Percentiles rank a stretch among this genome's conserved stretches.
These are phyloP conservation scores for Candida sakaeoensis DNA, from an alignment of 805 yeast genomes.

Conservation along the genomic window DNA sequence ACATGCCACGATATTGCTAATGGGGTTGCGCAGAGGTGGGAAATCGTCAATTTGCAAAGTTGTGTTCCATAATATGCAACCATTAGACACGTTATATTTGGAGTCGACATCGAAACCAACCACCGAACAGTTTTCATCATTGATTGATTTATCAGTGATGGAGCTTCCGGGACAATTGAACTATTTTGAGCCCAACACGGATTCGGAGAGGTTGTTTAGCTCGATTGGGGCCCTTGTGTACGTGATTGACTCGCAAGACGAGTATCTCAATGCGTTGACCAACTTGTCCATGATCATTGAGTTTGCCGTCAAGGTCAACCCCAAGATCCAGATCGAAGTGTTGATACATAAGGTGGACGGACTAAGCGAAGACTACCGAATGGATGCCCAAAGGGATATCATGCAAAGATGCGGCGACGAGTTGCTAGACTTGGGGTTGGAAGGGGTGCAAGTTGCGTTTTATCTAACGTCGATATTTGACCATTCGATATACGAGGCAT, in stretches of 20 bases:
- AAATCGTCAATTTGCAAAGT: constrained; percentile 95
- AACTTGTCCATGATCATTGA: constrained; percentile 85
- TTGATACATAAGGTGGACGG: constrained; percentile 96
- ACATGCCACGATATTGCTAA: constrained; percentile 76
- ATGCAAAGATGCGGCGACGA: constrained; percentile 96
- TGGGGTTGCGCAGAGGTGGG: constrained; percentile 90
- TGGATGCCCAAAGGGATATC: constrained; percentile 94
- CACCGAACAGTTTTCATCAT: constrained; percentile 74
- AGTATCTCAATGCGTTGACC: constrained; percentile 85
- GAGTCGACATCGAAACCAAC: constrained; percentile 91
- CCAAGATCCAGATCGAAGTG: constrained; percentile 83
- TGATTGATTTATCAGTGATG: constrained; percentile 84
- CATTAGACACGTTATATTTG: constrained; percentile 83
- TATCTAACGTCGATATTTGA: constrained; percentile 93
- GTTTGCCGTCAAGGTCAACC: constrained; percentile 80
- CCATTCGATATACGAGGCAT: constrained; percentile 93
- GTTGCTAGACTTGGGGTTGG: constrained; percentile 80
- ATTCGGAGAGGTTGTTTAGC: constrained; percentile 70
- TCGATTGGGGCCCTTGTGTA: constrained; percentile 89
- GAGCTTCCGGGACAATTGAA: constrained; percentile 94
- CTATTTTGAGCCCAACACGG: constrained; percentile 81
- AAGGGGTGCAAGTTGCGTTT: constrained; percentile 86
- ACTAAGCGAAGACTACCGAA: constrained; percentile 84
- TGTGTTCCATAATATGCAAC: constrained; percentile 94
- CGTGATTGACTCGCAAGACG: constrained; percentile 94